phyloP scores from a whole-genome alignment of 805 yeast genomes.

The Monosporozyma unispora region DNA sequence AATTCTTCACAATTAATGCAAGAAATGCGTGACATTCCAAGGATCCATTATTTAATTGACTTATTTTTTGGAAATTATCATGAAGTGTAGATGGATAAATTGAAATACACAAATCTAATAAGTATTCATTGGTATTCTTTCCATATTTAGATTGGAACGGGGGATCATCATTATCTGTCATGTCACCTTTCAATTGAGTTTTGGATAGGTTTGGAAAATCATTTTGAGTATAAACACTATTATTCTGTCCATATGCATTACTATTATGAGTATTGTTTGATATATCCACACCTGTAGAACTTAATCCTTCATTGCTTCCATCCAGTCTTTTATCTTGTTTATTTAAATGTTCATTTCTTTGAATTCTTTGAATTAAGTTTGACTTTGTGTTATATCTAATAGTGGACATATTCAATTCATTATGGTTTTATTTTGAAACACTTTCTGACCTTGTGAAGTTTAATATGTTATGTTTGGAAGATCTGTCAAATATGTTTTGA shows the following conservation, averaged over 20 bases:
- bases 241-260: background rate
- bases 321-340: background rate
- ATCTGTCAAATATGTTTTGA: background rate
- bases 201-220: background rate
- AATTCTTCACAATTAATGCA: slow-evolving; percentile 21
- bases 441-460: no score
- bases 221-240: background rate
- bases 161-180: slow-evolving; percentile 3
- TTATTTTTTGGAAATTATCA: slow-evolving; percentile 7
- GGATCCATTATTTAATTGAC: slow-evolving; percentile 4
- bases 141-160: slow-evolving; percentile 13
- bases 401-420: slow-evolving; percentile 11
- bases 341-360: slow-evolving; percentile 10
- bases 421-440: background rate
- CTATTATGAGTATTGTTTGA: background rate
- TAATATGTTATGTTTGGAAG: no score
- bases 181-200: background rate
- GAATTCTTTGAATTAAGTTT: slow-evolving; percentile 21
- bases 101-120: slow-evolving; percentile 20
- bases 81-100: slow-evolving; percentile 18
- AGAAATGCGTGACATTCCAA: slow-evolving; percentile 20
- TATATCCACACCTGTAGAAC: background rate
- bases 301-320: background rate
- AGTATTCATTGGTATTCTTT: slow-evolving; percentile 20
- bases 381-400: slow-evolving; percentile 27